Conservation (phyloP, 1,284 basidiomycete species). For the Schizopora paradoxa region DNA sequence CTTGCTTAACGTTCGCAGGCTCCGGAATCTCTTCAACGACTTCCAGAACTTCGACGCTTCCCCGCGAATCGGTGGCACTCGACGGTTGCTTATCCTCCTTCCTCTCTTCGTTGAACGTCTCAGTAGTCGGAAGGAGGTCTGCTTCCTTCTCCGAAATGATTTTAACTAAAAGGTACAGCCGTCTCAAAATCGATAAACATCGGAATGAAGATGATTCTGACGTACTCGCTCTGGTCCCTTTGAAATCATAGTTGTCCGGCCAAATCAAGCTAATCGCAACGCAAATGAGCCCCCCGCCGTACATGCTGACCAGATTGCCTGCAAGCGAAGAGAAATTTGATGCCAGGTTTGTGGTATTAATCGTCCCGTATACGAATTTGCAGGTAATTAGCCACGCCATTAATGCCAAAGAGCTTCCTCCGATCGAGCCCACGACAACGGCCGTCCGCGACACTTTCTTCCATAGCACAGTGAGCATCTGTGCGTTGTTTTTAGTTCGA, state of each 20-base stretch:
- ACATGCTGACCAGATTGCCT: slow-evolving; percentile 39
- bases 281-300: slow-evolving; percentile 41
- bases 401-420: slow-evolving; percentile 41
- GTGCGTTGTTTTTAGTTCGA: no score
- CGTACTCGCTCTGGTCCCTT: slow-evolving; percentile 39
- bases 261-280: slow-evolving; percentile 37
- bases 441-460: slow-evolving; percentile 38
- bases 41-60: neutral
- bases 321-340: slow-evolving; percentile 44
- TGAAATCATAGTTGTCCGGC: slow-evolving; percentile 44
- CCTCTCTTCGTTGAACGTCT: slow-evolving; percentile 19
- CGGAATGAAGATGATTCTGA: slow-evolving; percentile 20
- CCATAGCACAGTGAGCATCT: slow-evolving; percentile 43
- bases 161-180: slow-evolving; percentile 6
- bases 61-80: slow-evolving; percentile 15
- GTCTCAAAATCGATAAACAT: neutral
- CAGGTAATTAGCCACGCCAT: slow-evolving; percentile 48
- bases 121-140: slow-evolving; percentile 5
- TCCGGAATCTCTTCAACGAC: slow-evolving; percentile 25
- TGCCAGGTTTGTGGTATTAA: slow-evolving; percentile 40
- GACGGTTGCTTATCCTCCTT: slow-evolving; percentile 5
- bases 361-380: slow-evolving; percentile 42
- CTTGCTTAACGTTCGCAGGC: slow-evolving; percentile 34
- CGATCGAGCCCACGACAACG: slow-evolving; percentile 38
- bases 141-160: slow-evolving; percentile 5